Percentiles rank a stretch among this genome's conserved stretches.
These are phyloP conservation scores for Lipomyces kockii DNA, from an alignment of 805 yeast species.

Conservation along the genomic window DNA sequence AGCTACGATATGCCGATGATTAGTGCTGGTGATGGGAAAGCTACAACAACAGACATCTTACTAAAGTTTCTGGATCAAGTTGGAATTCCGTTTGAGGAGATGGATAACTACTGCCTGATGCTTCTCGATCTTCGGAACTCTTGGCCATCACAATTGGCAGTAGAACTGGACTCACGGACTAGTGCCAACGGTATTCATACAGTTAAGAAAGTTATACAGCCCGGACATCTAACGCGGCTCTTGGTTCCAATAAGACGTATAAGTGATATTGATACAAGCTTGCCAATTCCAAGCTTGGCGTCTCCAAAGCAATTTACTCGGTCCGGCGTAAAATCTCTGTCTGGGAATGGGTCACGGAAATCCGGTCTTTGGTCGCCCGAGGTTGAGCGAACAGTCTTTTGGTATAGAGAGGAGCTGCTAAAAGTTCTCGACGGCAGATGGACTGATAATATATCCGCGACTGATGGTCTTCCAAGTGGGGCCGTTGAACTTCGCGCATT, in stretches of 20 bases:
- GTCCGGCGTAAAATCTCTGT: neutral
- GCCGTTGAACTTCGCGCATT: constrained; percentile 68
- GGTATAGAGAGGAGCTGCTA: constrained; percentile 76
- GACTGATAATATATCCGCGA: constrained; percentile 44
- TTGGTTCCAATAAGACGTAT: constrained; percentile 70
- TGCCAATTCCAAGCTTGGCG: constrained; percentile 24
- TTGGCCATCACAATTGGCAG: constrained; percentile 61
- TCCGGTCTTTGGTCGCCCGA: constrained; percentile 18
- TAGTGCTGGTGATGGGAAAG: neutral
- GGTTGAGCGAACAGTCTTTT: constrained; percentile 58
- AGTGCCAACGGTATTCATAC: neutral
- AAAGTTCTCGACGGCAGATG: constrained; percentile 67
- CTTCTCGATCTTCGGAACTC: constrained; percentile 80
- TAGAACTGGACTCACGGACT: constrained; percentile 37
- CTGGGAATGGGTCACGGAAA: neutral
- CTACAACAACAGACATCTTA: constrained; percentile 22
- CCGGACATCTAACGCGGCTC: constrained; percentile 60
- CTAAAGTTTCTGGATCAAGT: constrained; percentile 24
- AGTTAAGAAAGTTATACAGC: constrained; percentile 45
- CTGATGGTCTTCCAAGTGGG: constrained; percentile 55
- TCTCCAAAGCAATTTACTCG: constrained; percentile 33
- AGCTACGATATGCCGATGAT: constrained; percentile 29
- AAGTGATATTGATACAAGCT: constrained; percentile 18
- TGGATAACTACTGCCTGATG: constrained; percentile 62
- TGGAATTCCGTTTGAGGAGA: constrained; percentile 43